Percentiles rank a stretch among this genome's conserved stretches.
Evolutionary conservation across 768 basidiomycete species (phyloP).

Genomic region (Candolleomyces aberdarensis): DNA sequence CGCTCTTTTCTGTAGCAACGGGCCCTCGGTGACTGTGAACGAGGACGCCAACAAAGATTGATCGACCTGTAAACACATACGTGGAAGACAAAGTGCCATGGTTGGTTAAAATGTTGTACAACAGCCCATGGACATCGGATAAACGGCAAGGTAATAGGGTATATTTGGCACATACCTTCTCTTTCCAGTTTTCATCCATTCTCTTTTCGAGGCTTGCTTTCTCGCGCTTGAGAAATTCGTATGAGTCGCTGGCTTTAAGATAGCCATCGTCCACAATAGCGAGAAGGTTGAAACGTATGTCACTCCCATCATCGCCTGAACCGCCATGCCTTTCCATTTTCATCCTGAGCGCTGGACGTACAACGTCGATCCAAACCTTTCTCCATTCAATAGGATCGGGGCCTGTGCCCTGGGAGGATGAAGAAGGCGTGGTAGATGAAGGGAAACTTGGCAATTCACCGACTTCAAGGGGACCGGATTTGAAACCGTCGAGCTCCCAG

Average conservation of each 20-base stretch:
- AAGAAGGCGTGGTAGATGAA: not conserved
- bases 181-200: constrained; percentile 38
- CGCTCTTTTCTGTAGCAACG: constrained; percentile 17
- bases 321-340: constrained; percentile 61
- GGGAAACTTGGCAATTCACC: constrained; percentile 41
- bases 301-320: constrained; percentile 35
- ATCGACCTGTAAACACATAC: constrained; percentile 35
- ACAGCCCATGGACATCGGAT: too few relatives aligned
- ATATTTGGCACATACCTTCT: constrained; percentile 24
- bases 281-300: constrained; percentile 60
- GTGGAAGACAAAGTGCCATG: not conserved
- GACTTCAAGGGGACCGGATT: constrained; percentile 60
- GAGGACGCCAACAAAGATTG: constrained; percentile 26
- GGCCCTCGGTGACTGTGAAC: constrained; percentile 24
- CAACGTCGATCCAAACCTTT: constrained; percentile 57
- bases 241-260: constrained; percentile 44
- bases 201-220: constrained; percentile 41
- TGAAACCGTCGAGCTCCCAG: constrained; percentile 70
- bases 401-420: not conserved
- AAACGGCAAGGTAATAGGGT: not conserved
- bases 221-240: constrained; percentile 53
- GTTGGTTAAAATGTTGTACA: too few relatives aligned
- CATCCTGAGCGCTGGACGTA: constrained; percentile 54
- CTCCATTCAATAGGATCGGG: constrained; percentile 2
- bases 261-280: constrained; percentile 56